phyloP scores from a whole-genome alignment of 805 yeast genomes.

The Myxozyma vanderwaltii region DNA sequence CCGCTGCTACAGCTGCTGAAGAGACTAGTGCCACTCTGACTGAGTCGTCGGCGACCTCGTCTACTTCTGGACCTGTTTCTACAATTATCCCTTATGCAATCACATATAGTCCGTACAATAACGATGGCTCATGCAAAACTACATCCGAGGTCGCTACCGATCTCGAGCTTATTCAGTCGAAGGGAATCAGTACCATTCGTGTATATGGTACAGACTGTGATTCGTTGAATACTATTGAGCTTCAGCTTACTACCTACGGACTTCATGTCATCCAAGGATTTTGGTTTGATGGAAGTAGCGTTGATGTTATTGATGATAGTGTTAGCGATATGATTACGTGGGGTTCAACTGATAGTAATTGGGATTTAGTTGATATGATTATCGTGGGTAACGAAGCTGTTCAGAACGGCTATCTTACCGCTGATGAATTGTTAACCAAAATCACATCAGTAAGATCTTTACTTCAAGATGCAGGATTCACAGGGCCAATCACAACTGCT shows the following conservation, averaged over 20 bases:
- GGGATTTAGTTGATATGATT: slow-evolving; percentile 75
- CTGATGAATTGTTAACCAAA: slow-evolving; percentile 62
- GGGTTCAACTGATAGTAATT: slow-evolving; percentile 52
- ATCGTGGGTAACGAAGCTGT: slow-evolving; percentile 91
- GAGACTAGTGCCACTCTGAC: not conserved
- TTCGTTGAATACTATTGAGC: slow-evolving; percentile 52
- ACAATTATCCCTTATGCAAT: slow-evolving; percentile 22
- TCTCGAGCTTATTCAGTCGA: slow-evolving; percentile 56
- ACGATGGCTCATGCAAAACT: slow-evolving; percentile 61
- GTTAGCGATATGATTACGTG: slow-evolving; percentile 56
- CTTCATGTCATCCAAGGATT: slow-evolving; percentile 81
- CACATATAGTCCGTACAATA: slow-evolving; percentile 61
- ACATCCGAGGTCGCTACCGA: slow-evolving; percentile 59
- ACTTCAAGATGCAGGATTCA: slow-evolving; percentile 69
- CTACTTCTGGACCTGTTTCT: slow-evolving; percentile 17
- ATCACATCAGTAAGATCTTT: slow-evolving; percentile 62
- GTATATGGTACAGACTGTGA: slow-evolving; percentile 88
- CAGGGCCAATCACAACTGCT: slow-evolving; percentile 76
- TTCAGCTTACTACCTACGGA: slow-evolving; percentile 46
- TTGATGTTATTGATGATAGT: slow-evolving; percentile 64
- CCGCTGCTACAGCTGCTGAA: too few relatives aligned
- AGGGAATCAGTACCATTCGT: slow-evolving; percentile 69
- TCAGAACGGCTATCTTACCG: slow-evolving; percentile 61
- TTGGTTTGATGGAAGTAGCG: slow-evolving; percentile 70
- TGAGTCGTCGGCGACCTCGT: slow-evolving; percentile 3